Base-by-base conservation (phyloP, 768 basidiomycete genomes). In the Hygrocybe coccinea region DNA sequence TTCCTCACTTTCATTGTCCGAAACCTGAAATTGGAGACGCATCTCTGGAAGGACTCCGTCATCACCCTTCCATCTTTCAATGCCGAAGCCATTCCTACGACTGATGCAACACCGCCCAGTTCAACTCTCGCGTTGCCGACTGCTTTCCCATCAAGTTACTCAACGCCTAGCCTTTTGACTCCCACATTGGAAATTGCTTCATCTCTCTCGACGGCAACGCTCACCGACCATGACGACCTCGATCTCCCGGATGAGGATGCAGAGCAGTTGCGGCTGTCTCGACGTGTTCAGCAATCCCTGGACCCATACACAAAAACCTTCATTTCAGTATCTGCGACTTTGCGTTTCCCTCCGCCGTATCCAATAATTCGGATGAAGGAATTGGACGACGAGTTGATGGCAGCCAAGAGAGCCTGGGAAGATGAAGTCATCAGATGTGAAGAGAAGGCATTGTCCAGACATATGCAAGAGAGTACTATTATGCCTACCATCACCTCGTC, bases 1-100 rank as follows among this genome's bases (percentile, higher is more conserved):
- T 95, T 97, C 73, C 79, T 98, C 67, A 85, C 87, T 1, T 89
- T 97, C 70, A 88, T 94, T 55, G 94, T 93, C 22, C 86, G 94
- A 60, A 95, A 95, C 66, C 73, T 97, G 66, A 94, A 95, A 65
- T 79, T 97, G 65, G 95, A 99, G 74, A 91, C 89, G 0, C 89
- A 90, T 64, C 76, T 93, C n/a, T 92, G 91, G 91, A 91, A 89
- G 68, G 89, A 93, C 65, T 89, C 85, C 17, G 82, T 91, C 54
- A 87, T 91, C 56, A 85, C 85, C 0, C 67, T 90, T 22, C 87
- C 88, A 11, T 75, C 79, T 7, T 78, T 90, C 59, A 81, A 83
- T 51, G 63, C 76, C 34, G 82, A 85, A 57, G 88, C 91, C 6
- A 79, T 83, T 10, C 87, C 89, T 21, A 63, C 74, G 2, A 57